A percentile compares a stretch with the other conserved stretches of the same genome.
Conservation (phyloP, 805 yeast genomes). For the Yarrowia sp. region DNA sequence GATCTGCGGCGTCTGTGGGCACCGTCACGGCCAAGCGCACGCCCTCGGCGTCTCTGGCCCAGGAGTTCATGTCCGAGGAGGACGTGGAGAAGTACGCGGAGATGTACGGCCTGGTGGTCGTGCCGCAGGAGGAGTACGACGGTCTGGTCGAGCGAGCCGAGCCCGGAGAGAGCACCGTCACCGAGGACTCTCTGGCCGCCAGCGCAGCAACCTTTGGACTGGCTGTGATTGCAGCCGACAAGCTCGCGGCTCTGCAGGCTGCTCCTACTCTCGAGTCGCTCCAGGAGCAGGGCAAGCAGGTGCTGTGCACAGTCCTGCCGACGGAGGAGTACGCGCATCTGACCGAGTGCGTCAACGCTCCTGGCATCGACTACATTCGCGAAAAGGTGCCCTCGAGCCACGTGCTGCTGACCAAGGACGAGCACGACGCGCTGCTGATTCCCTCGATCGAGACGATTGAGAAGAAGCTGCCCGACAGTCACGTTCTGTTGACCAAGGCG, state of each 20-base stretch:
- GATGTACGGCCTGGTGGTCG: slow-evolving; percentile 32
- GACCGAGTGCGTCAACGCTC: slow-evolving; percentile 28
- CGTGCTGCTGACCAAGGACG: neutral
- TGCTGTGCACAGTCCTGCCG: slow-evolving; percentile 31
- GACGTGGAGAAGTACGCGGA: slow-evolving; percentile 33
- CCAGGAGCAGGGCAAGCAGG: slow-evolving; percentile 32
- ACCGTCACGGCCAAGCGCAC: neutral
- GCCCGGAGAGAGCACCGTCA: neutral
- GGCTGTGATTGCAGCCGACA: slow-evolving; percentile 28
- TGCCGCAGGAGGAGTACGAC: slow-evolving; percentile 33
- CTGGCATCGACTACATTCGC: slow-evolving; percentile 31
- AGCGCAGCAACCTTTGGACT: slow-evolving; percentile 28
- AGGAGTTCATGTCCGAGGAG: slow-evolving; percentile 34
- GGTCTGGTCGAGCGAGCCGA: slow-evolving; percentile 27
- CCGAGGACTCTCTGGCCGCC: slow-evolving; percentile 3
- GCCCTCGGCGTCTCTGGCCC: slow-evolving; percentile 29
- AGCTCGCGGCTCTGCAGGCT: slow-evolving; percentile 23
- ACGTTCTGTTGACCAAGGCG: neutral
- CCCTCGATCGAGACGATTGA: neutral
- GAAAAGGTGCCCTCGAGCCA: neutral
- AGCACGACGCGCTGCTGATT: neutral
- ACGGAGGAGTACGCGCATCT: slow-evolving; percentile 31
- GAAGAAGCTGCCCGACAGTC: neutral
- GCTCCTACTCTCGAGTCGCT: slow-evolving; percentile 37
- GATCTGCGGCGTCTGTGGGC: neutral